These are phyloP conservation scores for Pestalotiopsis sp. DNA, from an alignment of 2,329 filamentous ascomycete genomes.

Conservation along the genomic window DNA sequence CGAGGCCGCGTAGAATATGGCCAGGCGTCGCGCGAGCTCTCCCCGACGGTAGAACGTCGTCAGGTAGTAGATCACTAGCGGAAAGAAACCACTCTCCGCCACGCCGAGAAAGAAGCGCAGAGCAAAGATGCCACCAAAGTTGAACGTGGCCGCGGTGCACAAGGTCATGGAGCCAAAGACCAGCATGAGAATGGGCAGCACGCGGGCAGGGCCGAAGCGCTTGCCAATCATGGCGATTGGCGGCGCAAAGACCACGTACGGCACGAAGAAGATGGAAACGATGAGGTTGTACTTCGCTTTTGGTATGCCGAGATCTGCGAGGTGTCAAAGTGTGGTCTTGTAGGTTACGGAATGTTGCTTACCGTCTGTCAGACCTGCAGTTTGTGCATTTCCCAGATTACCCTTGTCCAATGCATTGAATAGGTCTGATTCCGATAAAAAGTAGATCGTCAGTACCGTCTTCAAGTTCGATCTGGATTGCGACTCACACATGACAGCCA, in stretches of 20 bases:
- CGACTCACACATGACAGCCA: not conserved
- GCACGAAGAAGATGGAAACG: conserved; percentile 71
- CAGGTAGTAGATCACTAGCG: conserved; percentile 59
- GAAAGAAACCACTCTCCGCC: conserved; percentile 70
- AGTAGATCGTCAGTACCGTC: not conserved
- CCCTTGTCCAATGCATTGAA: conserved; percentile 52
- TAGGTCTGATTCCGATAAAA: conserved; percentile 26
- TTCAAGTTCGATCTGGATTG: not conserved
- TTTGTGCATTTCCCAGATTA: conserved; percentile 59
- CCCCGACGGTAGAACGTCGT: conserved; percentile 71
- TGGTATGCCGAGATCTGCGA: conserved; percentile 57
- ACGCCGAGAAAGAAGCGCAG: conserved; percentile 71
- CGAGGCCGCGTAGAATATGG: conserved; percentile 74
- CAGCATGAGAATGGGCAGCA: conserved; percentile 67
- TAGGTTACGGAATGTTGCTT: not conserved
- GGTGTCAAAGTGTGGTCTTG: not conserved
- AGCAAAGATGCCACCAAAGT: conserved; percentile 68
- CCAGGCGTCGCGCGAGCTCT: conserved; percentile 69
- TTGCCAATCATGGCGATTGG: conserved; percentile 69
- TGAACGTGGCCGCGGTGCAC: conserved; percentile 54
- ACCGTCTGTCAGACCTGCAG: conserved; percentile 38
- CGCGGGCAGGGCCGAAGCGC: conserved; percentile 63
- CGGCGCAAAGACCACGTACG: conserved; percentile 71
- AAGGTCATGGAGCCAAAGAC: conserved; percentile 67
- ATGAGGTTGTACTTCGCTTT: conserved; percentile 69